Evolutionary conservation across 1,284 basidiomycete genomes (phyloP).

Genomic region (Fomes fomentarius): DNA sequence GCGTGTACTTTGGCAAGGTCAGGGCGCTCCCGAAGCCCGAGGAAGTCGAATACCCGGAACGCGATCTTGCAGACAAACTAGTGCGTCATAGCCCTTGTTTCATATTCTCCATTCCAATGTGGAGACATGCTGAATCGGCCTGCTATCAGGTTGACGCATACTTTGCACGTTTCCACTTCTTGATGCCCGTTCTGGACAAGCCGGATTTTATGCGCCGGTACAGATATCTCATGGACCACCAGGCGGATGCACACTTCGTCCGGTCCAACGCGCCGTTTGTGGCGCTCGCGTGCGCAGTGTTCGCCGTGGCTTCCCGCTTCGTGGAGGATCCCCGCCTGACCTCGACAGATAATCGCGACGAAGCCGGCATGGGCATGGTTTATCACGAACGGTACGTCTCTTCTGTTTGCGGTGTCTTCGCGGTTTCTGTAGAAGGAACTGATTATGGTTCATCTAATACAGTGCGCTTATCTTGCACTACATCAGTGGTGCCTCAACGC

Average conservation of each 20-base stretch:
- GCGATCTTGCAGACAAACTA: slow-evolving; percentile 82
- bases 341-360: slow-evolving; percentile 60
- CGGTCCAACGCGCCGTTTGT: slow-evolving; percentile 73
- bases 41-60: slow-evolving; percentile 85
- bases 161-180: slow-evolving; percentile 82
- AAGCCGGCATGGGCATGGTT: slow-evolving; percentile 84
- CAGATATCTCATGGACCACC: slow-evolving; percentile 72
- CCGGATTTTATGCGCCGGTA: slow-evolving; percentile 78
- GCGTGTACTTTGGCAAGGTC: slow-evolving; percentile 87
- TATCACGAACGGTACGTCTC: slow-evolving; percentile 77
- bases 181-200: slow-evolving; percentile 85
- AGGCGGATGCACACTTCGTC: slow-evolving; percentile 51
- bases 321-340: slow-evolving; percentile 73
- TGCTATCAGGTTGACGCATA: slow-evolving; percentile 78
- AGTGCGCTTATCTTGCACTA: slow-evolving; percentile 88
- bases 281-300: slow-evolving; percentile 79
- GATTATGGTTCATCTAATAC: slow-evolving; percentile 23
- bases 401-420: slow-evolving; percentile 3
- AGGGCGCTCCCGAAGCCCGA: slow-evolving; percentile 81
- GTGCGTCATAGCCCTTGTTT: slow-evolving; percentile 41
- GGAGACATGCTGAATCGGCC: slow-evolving; percentile 8
- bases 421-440: slow-evolving; percentile 7
- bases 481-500: slow-evolving; percentile 81
- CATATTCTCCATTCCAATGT: neutral
- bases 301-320: slow-evolving; percentile 80